These are phyloP conservation scores for Inosperma sp. DNA, from an alignment of 768 basidiomycete species.

Conservation along the genomic window DNA sequence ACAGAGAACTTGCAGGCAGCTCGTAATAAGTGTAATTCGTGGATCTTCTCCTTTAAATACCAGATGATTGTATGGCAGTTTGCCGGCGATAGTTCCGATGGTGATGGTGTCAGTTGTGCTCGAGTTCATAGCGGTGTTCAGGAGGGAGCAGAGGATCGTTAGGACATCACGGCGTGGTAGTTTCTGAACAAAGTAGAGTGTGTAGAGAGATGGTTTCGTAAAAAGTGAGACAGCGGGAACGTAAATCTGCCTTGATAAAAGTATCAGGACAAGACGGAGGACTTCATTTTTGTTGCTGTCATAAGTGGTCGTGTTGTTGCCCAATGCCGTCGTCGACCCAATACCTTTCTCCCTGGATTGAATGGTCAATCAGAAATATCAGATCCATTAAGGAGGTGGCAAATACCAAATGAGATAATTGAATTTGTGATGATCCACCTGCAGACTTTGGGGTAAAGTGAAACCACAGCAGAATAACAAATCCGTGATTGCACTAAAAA, in stretches of 20 bases:
- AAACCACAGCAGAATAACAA: constrained; percentile 93
- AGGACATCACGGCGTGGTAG: constrained; percentile 79
- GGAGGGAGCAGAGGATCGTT: constrained; percentile 85
- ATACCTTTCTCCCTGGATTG: constrained; percentile 85
- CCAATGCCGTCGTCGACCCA: constrained; percentile 62
- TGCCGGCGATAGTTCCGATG: constrained; percentile 69
- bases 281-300: constrained; percentile 88
- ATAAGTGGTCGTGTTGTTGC: constrained; percentile 57
- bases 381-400: background rate
- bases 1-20: constrained; percentile 73
- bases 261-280: constrained; percentile 78
- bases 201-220: constrained; percentile 69
- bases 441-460: constrained; percentile 73
- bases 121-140: constrained; percentile 86
- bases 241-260: constrained; percentile 91
- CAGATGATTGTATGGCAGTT: constrained; percentile 84
- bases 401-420: constrained; percentile 85
- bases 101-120: constrained; percentile 45
- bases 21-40: constrained; percentile 63
- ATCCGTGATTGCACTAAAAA: constrained; percentile 79
- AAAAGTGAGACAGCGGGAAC: constrained; percentile 64
- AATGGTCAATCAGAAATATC: background rate
- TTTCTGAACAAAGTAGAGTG: constrained; percentile 73
- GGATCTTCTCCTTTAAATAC: constrained; percentile 88
- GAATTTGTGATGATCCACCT: constrained; percentile 77